Percentiles rank a stretch among this genome's conserved stretches.
phyloP scores from a whole-genome alignment of 768 basidiomycete genomes.

The Lactarius tabidus region DNA sequence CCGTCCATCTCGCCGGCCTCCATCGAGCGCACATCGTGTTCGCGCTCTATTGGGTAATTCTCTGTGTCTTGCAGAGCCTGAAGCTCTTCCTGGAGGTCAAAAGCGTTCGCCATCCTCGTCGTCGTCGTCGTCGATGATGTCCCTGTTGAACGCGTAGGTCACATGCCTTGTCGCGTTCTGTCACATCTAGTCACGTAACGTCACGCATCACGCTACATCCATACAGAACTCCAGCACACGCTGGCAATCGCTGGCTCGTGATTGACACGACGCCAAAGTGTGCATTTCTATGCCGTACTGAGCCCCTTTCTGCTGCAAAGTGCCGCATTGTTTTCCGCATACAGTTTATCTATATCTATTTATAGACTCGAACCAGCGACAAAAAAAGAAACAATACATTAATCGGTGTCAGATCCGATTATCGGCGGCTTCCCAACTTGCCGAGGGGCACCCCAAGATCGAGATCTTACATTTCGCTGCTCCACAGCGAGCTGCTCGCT shows the following conservation, averaged over 20 bases:
- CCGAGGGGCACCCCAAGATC: background rate
- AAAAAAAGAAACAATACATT: background rate
- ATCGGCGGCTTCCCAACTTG: background rate
- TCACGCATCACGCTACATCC: background rate
- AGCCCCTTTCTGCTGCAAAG: no score
- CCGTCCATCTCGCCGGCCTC: slow-evolving; percentile 42
- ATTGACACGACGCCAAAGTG: no score
- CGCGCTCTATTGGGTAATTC: slow-evolving; percentile 62
- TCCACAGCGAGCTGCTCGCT: background rate
- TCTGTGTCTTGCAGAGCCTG: slow-evolving; percentile 57
- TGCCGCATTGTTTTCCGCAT: no score
- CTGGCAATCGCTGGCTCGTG: no score
- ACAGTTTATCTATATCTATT: no score
- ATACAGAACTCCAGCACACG: background rate
- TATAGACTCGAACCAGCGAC: no score
- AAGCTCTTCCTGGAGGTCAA: slow-evolving; percentile 79
- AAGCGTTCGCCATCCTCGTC: slow-evolving; percentile 34
- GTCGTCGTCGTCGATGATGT: background rate
- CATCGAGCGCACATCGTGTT: slow-evolving; percentile 58
- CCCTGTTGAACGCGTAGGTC: background rate
- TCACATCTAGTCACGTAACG: slow-evolving; percentile 11
- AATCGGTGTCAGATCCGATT: background rate
- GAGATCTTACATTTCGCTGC: background rate
- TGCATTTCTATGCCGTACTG: no score
- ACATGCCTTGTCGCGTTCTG: slow-evolving; percentile 10